These are phyloP conservation scores for Alternaria sp. DNA, from an alignment of 2,329 filamentous ascomycete genomes.

Conservation along the genomic window DNA sequence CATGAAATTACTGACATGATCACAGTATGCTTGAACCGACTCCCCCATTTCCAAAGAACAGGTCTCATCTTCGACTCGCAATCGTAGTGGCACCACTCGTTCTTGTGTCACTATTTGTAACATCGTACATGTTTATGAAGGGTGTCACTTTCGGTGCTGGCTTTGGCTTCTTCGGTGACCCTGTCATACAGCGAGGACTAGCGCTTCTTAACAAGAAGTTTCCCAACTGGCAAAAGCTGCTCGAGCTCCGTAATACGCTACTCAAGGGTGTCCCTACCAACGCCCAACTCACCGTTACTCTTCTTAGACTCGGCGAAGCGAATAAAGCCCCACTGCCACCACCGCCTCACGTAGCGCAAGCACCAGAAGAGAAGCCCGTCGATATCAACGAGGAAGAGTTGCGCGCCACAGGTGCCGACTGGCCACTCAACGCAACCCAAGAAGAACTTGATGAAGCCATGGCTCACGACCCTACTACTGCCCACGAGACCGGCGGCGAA, in stretches of 20 bases:
- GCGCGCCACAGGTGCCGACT: conserved; percentile 59
- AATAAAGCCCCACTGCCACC: conserved; percentile 79
- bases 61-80: conserved; percentile 55
- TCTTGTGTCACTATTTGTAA: conserved; percentile 52
- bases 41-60: conserved; percentile 54
- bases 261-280: conserved; percentile 86
- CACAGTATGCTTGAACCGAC: conserved; percentile 55
- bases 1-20: conserved; percentile 3
- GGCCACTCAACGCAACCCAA: conserved; percentile 65
- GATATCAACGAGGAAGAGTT: conserved; percentile 59
- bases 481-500: conserved; percentile 59
- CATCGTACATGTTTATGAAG: conserved; percentile 64
- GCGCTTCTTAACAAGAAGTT: conserved; percentile 65
- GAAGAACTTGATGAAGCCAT: conserved; percentile 71
- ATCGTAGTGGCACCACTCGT: conserved; percentile 53
- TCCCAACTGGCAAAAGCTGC: conserved; percentile 76
- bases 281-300: conserved; percentile 79
- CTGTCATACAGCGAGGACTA: conserved; percentile 68
- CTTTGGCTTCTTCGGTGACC: conserved; percentile 80
- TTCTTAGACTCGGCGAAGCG: conserved; percentile 80
- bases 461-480: conserved; percentile 52
- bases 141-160: conserved; percentile 70
- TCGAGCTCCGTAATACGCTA: conserved; percentile 76
- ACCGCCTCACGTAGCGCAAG: conserved; percentile 54
- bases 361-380: conserved; percentile 58